Conservation (phyloP, 129 eudicot genomes). For the Deinandra increscens region DNA sequence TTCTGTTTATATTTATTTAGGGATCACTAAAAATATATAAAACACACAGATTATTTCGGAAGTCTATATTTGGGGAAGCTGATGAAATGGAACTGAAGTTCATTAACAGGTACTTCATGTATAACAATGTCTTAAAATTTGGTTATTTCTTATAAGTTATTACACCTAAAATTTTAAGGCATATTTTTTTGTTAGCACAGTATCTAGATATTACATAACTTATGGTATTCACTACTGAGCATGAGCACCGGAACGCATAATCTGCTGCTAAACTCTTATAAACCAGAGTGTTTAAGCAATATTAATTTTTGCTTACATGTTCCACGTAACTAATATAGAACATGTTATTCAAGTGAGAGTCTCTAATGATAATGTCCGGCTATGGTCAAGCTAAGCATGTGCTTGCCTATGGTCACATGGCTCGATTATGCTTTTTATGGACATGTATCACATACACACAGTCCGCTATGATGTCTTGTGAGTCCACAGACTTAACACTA, state of each 20-base stretch:
- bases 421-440: too few relatives aligned
- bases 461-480: too few relatives aligned
- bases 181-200: not conserved
- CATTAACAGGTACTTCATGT: constrained; percentile 66
- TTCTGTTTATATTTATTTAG: constrained; percentile 2
- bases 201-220: too few relatives aligned
- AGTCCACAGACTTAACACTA: too few relatives aligned
- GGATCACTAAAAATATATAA: not conserved
- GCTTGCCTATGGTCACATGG: too few relatives aligned
- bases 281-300: not conserved
- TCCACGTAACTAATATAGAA: not conserved
- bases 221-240: not conserved
- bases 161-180: not conserved
- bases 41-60: constrained; percentile 63
- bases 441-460: too few relatives aligned
- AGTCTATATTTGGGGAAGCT: constrained; percentile 87
- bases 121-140: not conserved
- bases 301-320: not conserved
- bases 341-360: not conserved
- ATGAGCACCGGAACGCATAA: not conserved
- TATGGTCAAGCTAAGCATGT: not conserved
- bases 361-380: not conserved
- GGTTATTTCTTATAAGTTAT: constrained; percentile 12
- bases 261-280: not conserved
- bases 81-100: constrained; percentile 96